Evolutionary conservation across 2,329 filamentous ascomycete species (phyloP).

Genomic region (Xylaria arbuscula): DNA sequence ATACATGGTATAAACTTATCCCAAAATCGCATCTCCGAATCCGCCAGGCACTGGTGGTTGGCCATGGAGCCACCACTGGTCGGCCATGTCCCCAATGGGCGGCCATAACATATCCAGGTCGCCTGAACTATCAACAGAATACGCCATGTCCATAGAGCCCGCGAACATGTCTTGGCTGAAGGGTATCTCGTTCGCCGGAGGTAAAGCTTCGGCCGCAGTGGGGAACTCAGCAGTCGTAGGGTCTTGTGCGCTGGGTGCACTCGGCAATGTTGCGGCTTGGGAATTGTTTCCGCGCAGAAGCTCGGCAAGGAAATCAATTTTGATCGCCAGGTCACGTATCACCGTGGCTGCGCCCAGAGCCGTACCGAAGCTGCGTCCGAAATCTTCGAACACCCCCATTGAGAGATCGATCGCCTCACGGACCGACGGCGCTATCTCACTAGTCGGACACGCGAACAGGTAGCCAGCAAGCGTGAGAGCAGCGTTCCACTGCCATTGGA

Average conservation of each 20-base stretch:
- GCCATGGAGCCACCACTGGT: slow-evolving; percentile 39
- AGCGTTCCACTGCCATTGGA: slow-evolving; percentile 59
- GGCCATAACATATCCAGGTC: slow-evolving; percentile 43
- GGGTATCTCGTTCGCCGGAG: slow-evolving; percentile 25
- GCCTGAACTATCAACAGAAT: slow-evolving; percentile 41
- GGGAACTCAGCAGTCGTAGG: slow-evolving; percentile 12
- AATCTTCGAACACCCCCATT: slow-evolving; percentile 41
- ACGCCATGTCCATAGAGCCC: slow-evolving; percentile 41
- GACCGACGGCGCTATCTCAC: slow-evolving; percentile 33
- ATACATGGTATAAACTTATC: slow-evolving; percentile 4
- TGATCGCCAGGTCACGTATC: slow-evolving; percentile 42
- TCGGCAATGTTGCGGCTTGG: slow-evolving; percentile 11
- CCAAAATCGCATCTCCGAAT: not conserved
- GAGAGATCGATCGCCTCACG: slow-evolving; percentile 39
- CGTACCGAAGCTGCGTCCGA: slow-evolving; percentile 41
- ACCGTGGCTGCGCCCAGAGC: slow-evolving; percentile 40
- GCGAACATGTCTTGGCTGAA: slow-evolving; percentile 32
- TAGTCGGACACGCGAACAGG: slow-evolving; percentile 41
- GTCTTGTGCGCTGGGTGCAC: slow-evolving; percentile 7
- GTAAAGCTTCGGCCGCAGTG: slow-evolving; percentile 9
- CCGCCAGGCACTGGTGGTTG: slow-evolving; percentile 21
- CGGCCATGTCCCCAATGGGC: slow-evolving; percentile 36
- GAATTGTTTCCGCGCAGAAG: slow-evolving; percentile 31
- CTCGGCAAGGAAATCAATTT: slow-evolving; percentile 42
- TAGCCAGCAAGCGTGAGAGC: slow-evolving; percentile 42